Percentiles rank a stretch among this genome's conserved stretches.
Evolutionary conservation across 768 basidiomycete genomes (phyloP).

Genomic region (Mrakia hoshinonis): DNA sequence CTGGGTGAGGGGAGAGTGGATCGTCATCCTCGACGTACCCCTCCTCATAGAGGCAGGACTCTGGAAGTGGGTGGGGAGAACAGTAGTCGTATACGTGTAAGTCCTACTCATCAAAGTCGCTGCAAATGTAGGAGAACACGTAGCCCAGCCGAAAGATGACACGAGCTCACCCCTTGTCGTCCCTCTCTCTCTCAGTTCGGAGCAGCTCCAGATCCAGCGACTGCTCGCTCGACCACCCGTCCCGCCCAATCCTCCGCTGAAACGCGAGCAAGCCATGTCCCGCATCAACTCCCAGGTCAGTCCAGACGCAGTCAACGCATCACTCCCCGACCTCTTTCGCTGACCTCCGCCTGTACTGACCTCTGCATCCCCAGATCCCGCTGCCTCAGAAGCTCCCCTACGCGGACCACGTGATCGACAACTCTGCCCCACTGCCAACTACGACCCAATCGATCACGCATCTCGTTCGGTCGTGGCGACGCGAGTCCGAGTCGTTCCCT

Average conservation of each 20-base stretch:
- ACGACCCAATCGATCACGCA: conserved; percentile 52
- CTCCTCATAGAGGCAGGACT: conserved; percentile 80
- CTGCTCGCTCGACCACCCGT: conserved; percentile 55
- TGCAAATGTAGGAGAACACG: neutral
- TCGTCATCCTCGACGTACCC: conserved; percentile 83
- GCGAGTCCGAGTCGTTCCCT: conserved; percentile 34
- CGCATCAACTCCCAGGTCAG: conserved; percentile 67
- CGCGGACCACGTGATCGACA: conserved; percentile 80
- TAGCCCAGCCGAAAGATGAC: neutral
- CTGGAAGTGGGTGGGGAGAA: conserved; percentile 70
- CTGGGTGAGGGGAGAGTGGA: conserved; percentile 70
- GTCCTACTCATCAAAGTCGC: conserved; percentile 29
- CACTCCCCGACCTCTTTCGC: conserved; percentile 91
- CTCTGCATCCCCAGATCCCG: conserved; percentile 53
- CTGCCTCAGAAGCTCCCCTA: conserved; percentile 71
- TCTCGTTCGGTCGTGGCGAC: conserved; percentile 44
- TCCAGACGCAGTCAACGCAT: conserved; percentile 61
- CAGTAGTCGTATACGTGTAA: conserved; percentile 88
- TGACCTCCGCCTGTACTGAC: conserved; percentile 57
- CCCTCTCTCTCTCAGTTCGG: conserved; percentile 50
- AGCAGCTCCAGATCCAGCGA: conserved; percentile 71
- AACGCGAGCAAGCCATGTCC: conserved; percentile 57
- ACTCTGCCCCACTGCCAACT: conserved; percentile 66
- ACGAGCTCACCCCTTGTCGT: neutral
- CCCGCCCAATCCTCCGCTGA: conserved; percentile 49